Evolutionary conservation across 257 asterid genomes (phyloP).

Genomic region (Fraxinus quadrangulata): DNA sequence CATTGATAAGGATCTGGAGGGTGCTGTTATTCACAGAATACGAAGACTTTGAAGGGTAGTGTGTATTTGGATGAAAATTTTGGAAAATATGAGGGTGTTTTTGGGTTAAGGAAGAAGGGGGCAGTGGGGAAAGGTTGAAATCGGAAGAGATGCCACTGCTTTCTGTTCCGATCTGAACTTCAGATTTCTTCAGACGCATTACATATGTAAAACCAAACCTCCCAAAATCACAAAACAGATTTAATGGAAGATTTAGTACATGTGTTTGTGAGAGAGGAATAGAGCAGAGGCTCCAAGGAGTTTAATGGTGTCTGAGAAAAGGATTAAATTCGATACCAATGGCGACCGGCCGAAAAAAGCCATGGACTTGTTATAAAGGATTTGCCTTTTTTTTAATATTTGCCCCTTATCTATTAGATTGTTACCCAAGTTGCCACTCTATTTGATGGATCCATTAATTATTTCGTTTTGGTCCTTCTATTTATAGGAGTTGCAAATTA

Average conservation of each 20-base stretch:
- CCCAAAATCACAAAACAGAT: slow-evolving; percentile 22
- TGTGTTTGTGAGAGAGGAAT: neutral
- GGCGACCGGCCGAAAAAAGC: slow-evolving; percentile 48
- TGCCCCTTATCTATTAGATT: neutral
- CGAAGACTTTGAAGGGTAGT: slow-evolving; percentile 39
- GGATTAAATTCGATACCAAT: slow-evolving; percentile 34
- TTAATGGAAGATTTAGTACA: slow-evolving; percentile 8
- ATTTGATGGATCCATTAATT: neutral
- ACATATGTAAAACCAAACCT: slow-evolving; percentile 46
- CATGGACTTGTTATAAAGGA: neutral
- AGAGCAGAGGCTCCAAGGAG: slow-evolving; percentile 50
- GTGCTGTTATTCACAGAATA: slow-evolving; percentile 32
- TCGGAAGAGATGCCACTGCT: slow-evolving; percentile 99
- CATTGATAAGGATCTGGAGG: slow-evolving; percentile 56
- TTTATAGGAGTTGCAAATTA: neutral
- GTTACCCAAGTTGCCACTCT: neutral
- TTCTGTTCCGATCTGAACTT: slow-evolving; percentile 98
- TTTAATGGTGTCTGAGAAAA: slow-evolving; percentile 36
- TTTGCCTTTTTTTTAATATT: neutral
- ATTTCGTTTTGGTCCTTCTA: neutral
- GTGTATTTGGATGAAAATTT: slow-evolving; percentile 34
- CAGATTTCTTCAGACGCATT: slow-evolving; percentile 98
- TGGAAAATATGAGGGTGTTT: slow-evolving; percentile 47
- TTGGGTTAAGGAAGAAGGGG: slow-evolving; percentile 57
- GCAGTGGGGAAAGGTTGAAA: slow-evolving; percentile 82